Base-by-base conservation (phyloP, 148 eudicot genomes). In the Heliosperma pusillum region DNA sequence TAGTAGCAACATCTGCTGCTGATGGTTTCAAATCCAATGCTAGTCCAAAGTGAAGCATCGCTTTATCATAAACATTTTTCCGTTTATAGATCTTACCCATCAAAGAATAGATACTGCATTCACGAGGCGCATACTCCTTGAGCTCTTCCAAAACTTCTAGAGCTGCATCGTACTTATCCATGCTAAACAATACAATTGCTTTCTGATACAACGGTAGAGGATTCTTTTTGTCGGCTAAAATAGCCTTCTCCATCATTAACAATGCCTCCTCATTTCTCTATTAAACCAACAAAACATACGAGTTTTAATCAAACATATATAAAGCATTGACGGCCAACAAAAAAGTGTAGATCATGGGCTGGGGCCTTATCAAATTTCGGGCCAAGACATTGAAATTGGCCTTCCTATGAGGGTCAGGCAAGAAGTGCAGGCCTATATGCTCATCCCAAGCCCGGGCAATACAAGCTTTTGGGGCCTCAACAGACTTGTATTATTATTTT, bases 1-100 rank as follows among this genome's bases (percentile, higher is more conserved):
- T 96, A 66, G 88, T 76, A 75, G 99, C 99, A 76, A 96, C 97
- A 85, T 96, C 99, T 22, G 97, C 85, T 76, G 99, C 94, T 36
- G 99, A 88, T 66, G 99, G 99, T 86, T 92, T 96, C 87, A 96
- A 82, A 85, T 96, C 97, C 79, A 96, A 83, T 66, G 97, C 97
- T 71, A 87, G 82, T 82, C 99, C 99, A 72, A 95, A 96, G 85
- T 92, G 90, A 84, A 96, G 91, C 99, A 96, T 92, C 26, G 99
- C 97, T 77, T 82, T 89, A 80, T 92, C 97, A 59, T 90, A 83
- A 89, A 87, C 84, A 80, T 84, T 88, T 25, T 78, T 83, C 70
- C 88, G 83, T 83, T 96, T 96, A 65, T 92, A 92, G 22, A 96
- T 92, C 86, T 85, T 87, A 60, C 99, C 99, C 97, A 96, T 96